Evolutionary conservation across 495 filamentous ascomycete genomes (phyloP).

Genomic region (Alectoria sarmentosa): DNA sequence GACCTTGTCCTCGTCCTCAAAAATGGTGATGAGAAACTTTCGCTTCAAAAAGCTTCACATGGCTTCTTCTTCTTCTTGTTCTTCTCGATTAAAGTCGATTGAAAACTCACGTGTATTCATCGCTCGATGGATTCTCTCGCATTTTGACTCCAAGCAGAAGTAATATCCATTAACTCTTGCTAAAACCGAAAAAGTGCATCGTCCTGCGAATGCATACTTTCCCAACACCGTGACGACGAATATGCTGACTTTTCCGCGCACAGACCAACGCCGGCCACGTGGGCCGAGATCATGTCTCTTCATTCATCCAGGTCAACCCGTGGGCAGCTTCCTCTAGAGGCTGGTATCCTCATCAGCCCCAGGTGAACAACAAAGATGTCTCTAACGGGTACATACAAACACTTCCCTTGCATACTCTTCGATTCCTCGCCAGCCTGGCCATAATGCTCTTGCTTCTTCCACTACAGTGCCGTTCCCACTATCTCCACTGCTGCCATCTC

Average conservation of each 20-base stretch:
- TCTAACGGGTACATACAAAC: constrained; percentile 38
- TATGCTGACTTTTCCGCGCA: too few species aligned
- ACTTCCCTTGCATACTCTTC: constrained; percentile 96
- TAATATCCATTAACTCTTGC: neutral
- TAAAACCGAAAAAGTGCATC: too few species aligned
- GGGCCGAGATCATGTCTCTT: constrained; percentile 5
- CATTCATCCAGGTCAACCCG: constrained; percentile 80
- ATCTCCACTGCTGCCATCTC: constrained; percentile 51
- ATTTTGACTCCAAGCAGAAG: neutral
- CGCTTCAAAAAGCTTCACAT: neutral
- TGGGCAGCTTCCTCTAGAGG: constrained; percentile 91
- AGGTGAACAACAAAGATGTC: neutral
- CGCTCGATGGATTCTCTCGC: neutral
- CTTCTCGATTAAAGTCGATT: neutral
- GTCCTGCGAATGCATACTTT: too few species aligned
- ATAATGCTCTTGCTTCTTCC: constrained; percentile 65
- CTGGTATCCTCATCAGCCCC: neutral
- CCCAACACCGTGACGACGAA: too few species aligned
- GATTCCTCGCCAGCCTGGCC: constrained; percentile 85
- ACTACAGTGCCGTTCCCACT: constrained; percentile 59
- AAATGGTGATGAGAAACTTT: neutral
- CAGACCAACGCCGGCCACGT: neutral
- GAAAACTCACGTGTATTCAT: neutral
- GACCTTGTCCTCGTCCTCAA: too few species aligned
- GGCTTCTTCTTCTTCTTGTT: neutral